phyloP scores from a whole-genome alignment of 2,329 filamentous ascomycete genomes.

The Cercospora zeina region DNA sequence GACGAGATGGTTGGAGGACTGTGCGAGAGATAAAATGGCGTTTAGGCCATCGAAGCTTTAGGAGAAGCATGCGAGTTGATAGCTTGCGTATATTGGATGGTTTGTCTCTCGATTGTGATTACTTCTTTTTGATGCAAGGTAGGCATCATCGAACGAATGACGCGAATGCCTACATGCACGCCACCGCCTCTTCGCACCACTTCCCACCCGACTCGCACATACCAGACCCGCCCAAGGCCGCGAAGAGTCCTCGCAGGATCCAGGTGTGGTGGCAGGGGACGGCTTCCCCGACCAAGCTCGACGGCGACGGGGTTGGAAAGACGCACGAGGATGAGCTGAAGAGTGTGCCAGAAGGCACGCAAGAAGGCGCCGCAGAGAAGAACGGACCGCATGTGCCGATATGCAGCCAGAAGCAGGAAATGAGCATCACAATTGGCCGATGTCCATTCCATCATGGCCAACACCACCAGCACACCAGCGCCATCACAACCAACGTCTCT shows the following conservation, averaged over 20 bases:
- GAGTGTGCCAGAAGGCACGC: background rate
- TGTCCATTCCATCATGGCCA: background rate
- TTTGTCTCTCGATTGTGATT: background rate
- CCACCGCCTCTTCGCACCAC: background rate
- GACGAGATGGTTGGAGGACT: conserved; percentile 17
- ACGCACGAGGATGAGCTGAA: background rate
- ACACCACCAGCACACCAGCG: too few relatives aligned
- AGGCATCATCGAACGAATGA: background rate
- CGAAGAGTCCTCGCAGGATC: background rate
- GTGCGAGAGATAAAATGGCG: conserved; percentile 5
- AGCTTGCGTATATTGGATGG: background rate
- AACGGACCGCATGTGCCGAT: conserved; percentile 2
- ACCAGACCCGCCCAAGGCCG: conserved; percentile 2
- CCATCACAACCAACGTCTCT: background rate
- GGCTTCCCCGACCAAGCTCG: background rate
- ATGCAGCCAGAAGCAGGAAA: background rate
- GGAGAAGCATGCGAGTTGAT: background rate
- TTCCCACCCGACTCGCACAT: background rate
- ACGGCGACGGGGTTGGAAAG: background rate
- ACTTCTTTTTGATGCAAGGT: background rate
- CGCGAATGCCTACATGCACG: background rate
- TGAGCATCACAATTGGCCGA: background rate
- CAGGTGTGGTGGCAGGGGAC: conserved; percentile 2
- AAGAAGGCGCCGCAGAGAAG: background rate
- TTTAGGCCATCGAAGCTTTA: background rate